Conservation (phyloP, 495 filamentous ascomycete species). For the Mycothermus thermophilus region DNA sequence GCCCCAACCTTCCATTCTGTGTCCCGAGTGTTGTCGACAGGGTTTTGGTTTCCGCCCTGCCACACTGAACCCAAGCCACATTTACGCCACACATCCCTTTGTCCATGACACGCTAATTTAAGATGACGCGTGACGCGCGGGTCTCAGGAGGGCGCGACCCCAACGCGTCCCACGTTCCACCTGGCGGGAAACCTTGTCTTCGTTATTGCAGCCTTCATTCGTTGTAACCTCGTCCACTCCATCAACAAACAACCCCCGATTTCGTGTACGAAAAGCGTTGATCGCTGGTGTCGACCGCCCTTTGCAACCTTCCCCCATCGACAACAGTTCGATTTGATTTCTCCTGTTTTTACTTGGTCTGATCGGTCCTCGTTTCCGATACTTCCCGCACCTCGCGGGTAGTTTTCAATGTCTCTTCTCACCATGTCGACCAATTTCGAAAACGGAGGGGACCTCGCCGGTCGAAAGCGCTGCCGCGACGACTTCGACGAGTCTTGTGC, state of each 20-base stretch:
- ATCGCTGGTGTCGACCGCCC: background rate
- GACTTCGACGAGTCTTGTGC: constrained; percentile 15
- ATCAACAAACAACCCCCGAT: background rate
- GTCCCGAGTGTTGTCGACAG: too few species aligned
- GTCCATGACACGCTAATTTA: too few species aligned
- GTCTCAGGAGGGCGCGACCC: constrained; percentile 7
- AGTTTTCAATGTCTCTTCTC: constrained; percentile 23
- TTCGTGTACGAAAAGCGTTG: background rate
- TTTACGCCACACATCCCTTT: too few species aligned
- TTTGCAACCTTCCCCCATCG: background rate
- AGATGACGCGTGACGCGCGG: constrained; percentile 3
- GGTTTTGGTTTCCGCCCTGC: too few species aligned
- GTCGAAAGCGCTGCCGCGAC: constrained; percentile 23
- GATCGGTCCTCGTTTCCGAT: too few species aligned
- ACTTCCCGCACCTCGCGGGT: background rate
- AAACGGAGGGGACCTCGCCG: constrained; percentile 16
- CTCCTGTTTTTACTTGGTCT: too few species aligned
- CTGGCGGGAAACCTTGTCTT: constrained; percentile 2
- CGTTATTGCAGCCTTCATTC: constrained; percentile 7
- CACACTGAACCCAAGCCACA: too few species aligned
- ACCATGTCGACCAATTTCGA: constrained; percentile 24
- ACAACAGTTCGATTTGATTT: background rate
- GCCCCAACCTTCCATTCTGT: too few species aligned
- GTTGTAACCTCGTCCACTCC: constrained; percentile 1
- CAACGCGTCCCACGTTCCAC: constrained; percentile 4